phyloP scores from a whole-genome alignment of 306 rosid genomes.

The Hippophae rhamnoides region DNA sequence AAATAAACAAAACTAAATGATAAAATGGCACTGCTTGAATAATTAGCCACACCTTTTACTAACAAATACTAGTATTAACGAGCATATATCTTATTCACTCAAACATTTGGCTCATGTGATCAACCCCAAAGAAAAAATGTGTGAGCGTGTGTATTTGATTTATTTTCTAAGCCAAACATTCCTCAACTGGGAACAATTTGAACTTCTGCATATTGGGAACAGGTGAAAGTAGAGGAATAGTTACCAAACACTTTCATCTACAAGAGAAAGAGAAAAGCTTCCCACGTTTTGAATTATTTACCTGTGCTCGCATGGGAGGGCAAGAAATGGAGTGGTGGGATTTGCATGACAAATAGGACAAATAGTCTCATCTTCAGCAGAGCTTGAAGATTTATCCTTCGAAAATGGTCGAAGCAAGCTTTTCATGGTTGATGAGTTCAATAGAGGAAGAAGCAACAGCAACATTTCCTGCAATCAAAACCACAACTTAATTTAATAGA shows the following conservation, averaged over 20 bases:
- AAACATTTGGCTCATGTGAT: too few relatives aligned
- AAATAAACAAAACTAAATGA: too few relatives aligned
- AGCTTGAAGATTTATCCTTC: slow-evolving; percentile 73
- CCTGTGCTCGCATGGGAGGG: slow-evolving; percentile 98
- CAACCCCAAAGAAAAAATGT: too few relatives aligned
- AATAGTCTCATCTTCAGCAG: slow-evolving; percentile 48
- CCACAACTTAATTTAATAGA: slow-evolving; percentile 7
- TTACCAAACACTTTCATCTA: not conserved
- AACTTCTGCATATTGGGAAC: too few relatives aligned
- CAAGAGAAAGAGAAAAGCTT: not conserved
- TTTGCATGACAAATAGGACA: slow-evolving; percentile 81
- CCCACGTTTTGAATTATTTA: slow-evolving; percentile 14
- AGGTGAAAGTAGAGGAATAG: too few relatives aligned
- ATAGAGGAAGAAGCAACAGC: slow-evolving; percentile 91
- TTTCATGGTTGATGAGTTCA: slow-evolving; percentile 75
- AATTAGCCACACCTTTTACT: too few relatives aligned
- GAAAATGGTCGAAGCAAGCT: slow-evolving; percentile 79
- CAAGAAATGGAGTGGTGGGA: slow-evolving; percentile 83
- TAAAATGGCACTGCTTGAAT: too few relatives aligned
- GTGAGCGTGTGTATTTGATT: too few relatives aligned
- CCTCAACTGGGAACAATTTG: too few relatives aligned
- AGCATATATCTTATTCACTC: too few relatives aligned
- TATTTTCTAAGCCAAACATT: too few relatives aligned
- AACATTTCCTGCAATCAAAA: slow-evolving; percentile 84
- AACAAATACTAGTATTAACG: too few relatives aligned